Evolutionary conservation across 2,329 filamentous ascomycete species (phyloP).

Genomic region (Blumeria graminis): DNA sequence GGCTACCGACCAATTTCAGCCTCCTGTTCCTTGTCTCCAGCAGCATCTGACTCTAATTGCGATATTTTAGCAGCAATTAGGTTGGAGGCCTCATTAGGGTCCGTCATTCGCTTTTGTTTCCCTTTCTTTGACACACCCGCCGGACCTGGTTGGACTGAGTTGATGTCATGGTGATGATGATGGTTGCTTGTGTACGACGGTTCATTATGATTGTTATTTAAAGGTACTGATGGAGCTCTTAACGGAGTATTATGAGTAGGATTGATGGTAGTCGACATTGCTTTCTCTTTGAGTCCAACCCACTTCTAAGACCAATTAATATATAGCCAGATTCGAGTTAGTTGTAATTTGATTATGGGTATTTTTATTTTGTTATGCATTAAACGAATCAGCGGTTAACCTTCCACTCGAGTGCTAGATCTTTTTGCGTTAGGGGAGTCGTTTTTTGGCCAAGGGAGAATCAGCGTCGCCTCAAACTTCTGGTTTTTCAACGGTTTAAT

Average conservation of each 20-base stretch:
- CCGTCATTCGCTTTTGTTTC: constrained; percentile 64
- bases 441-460: too few relatives aligned
- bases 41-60: constrained; percentile 80
- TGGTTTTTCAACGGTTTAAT: too few relatives aligned
- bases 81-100: constrained; percentile 76
- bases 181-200: constrained; percentile 14
- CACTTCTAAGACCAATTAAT: not conserved
- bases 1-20: constrained; percentile 63
- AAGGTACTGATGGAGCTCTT: constrained; percentile 11
- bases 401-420: too few relatives aligned
- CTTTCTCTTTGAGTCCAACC: not conserved
- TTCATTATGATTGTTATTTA: constrained; percentile 12
- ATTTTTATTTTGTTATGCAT: too few relatives aligned
- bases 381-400: too few relatives aligned
- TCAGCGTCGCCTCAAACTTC: too few relatives aligned
- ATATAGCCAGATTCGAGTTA: not conserved
- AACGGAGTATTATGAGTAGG: constrained; percentile 17
- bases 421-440: too few relatives aligned
- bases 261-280: constrained; percentile 16
- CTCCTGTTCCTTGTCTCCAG: constrained; percentile 86
- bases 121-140: constrained; percentile 42
- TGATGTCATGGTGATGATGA: constrained; percentile 19
- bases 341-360: not conserved
- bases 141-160: constrained; percentile 23
- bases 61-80: constrained; percentile 82